A percentile compares a stretch with the other conserved stretches of the same genome.
Conservation (phyloP, 73 alveolate genomes). For the Paramecium primaurelia region DNA sequence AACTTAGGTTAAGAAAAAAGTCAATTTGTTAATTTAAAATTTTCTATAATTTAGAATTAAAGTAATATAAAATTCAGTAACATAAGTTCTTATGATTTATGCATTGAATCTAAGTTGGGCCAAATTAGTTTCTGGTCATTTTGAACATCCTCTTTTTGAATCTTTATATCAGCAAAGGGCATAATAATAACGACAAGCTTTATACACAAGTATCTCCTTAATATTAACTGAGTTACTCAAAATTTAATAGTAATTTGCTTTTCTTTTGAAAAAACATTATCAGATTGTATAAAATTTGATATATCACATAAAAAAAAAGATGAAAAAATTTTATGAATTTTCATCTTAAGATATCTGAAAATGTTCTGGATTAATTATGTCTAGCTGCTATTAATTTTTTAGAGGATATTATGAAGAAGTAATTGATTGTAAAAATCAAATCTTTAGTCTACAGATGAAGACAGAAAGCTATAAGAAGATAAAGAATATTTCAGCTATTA, state of each 20-base stretch:
- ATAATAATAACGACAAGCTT: no score
- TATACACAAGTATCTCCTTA: no score
- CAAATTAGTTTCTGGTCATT: no score
- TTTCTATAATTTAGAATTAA: no score
- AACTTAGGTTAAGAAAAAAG: no score
- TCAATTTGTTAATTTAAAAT: no score
- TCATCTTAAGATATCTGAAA: conserved; percentile 81
- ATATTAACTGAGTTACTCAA: no score
- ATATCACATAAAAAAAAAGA: conserved; percentile 94
- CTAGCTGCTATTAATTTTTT: conserved; percentile 97
- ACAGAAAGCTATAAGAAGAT: conserved; percentile 83
- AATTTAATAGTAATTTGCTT: neutral
- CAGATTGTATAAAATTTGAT: conserved; percentile 78
- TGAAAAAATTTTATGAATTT: conserved; percentile 86
- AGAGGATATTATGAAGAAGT: conserved; percentile 86
- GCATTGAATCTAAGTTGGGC: no score
- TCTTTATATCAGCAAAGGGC: no score
- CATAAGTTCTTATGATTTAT: no score
- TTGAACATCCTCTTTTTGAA: no score
- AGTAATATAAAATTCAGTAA: no score
- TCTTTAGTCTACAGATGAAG: conserved; percentile 77
- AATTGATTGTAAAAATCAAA: conserved; percentile 48
- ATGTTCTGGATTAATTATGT: conserved; percentile 88
- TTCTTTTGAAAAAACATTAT: conserved; percentile 83
- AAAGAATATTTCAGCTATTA: conserved; percentile 87